Conservation (phyloP, 2,329 filamentous ascomycete species). For the Colletotrichum eleusines region DNA sequence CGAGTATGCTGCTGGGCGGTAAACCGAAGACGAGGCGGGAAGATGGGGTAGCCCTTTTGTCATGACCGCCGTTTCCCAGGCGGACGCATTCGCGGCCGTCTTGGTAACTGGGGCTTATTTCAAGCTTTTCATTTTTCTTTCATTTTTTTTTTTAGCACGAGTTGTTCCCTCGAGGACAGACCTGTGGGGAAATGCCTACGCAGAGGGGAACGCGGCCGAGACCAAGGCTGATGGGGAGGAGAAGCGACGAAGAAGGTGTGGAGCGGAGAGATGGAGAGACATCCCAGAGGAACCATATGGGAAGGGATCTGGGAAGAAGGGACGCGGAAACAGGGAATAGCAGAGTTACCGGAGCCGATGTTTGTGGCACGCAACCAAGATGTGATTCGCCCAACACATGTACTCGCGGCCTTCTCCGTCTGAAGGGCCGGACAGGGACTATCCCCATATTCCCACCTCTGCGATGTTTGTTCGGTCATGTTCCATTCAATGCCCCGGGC, state of each 20-base stretch:
- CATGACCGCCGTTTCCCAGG: constrained; percentile 20
- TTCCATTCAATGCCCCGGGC: constrained; percentile 7
- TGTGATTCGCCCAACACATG: not conserved
- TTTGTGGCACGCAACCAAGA: constrained; percentile 13
- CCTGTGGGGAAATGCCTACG: not conserved
- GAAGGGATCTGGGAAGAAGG: constrained; percentile 19
- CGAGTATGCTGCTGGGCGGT: constrained; percentile 2
- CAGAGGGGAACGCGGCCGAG: constrained; percentile 5
- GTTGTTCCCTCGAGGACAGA: not conserved
- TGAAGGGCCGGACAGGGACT: constrained; percentile 16
- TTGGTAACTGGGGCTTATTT: not conserved
- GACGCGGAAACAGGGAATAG: constrained; percentile 32
- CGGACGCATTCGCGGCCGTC: not conserved
- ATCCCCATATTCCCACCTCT: not conserved
- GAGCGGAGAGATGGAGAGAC: constrained; percentile 16
- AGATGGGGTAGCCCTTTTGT: not conserved
- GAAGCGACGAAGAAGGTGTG: not conserved
- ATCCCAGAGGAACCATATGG: not conserved
- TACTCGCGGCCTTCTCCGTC: constrained; percentile 22
- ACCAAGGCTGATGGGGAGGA: constrained; percentile 24
- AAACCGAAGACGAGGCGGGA: not conserved
- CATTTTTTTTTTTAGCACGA: not conserved
- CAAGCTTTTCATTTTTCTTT: not conserved
- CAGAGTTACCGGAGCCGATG: constrained; percentile 16
- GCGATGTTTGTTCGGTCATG: constrained; percentile 26